A percentile compares a stretch with the other conserved stretches of the same genome.
These are phyloP conservation scores for Jatropha multifida DNA, from an alignment of 441 rosid species.

Conservation along the genomic window DNA sequence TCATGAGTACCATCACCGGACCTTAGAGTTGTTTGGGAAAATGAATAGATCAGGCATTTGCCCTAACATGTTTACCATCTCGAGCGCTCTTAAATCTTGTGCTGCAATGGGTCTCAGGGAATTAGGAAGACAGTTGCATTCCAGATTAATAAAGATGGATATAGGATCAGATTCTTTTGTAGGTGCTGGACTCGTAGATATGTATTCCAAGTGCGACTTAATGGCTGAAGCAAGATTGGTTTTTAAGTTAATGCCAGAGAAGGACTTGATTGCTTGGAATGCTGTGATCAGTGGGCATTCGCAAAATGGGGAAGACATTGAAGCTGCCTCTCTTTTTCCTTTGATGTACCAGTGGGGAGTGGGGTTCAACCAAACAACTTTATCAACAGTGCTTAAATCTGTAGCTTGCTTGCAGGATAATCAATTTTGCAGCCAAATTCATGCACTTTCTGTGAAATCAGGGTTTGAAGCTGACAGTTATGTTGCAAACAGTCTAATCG, in stretches of 20 bases:
- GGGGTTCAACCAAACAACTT: slow-evolving; percentile 62
- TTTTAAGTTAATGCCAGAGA: slow-evolving; percentile 44
- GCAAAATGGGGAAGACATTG: slow-evolving; percentile 48
- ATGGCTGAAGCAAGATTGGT: slow-evolving; percentile 46
- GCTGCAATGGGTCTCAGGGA: slow-evolving; percentile 40
- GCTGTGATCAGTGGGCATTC: slow-evolving; percentile 58
- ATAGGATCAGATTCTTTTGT: slow-evolving; percentile 48
- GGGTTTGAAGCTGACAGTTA: slow-evolving; percentile 49
- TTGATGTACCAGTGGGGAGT: slow-evolving; percentile 38
- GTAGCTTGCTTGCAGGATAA: slow-evolving; percentile 42
- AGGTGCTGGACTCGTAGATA: slow-evolving; percentile 59
- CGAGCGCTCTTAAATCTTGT: slow-evolving; percentile 67
- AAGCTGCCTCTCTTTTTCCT: slow-evolving; percentile 52
- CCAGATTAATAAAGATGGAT: slow-evolving; percentile 48
- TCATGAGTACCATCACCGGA: slow-evolving; percentile 38
- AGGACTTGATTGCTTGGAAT: slow-evolving; percentile 63
- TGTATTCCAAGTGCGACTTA: slow-evolving; percentile 51
- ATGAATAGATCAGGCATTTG: slow-evolving; percentile 41
- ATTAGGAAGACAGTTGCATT: slow-evolving; percentile 55
- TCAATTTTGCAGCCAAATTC: slow-evolving; percentile 45
- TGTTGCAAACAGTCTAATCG: slow-evolving; percentile 58
- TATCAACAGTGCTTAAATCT: slow-evolving; percentile 64
- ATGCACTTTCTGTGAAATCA: slow-evolving; percentile 47
- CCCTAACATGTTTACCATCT: slow-evolving; percentile 60
- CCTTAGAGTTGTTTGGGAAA: slow-evolving; percentile 41